phyloP scores from a whole-genome alignment of 2,329 filamentous ascomycete species.

The Emmonsia crescens region DNA sequence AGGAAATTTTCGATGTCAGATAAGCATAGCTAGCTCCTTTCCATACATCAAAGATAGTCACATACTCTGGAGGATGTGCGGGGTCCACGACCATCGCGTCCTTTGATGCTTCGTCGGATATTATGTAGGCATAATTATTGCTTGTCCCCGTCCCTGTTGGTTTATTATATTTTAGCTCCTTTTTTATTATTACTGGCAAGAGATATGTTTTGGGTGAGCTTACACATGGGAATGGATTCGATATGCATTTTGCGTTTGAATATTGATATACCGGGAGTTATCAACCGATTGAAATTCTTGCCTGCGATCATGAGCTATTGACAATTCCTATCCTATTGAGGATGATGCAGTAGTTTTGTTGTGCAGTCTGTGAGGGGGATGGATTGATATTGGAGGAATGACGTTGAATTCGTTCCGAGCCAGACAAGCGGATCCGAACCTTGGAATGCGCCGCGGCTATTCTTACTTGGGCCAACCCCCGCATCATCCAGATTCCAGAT shows the following conservation, averaged over 20 bases:
- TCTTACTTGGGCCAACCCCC: not conserved
- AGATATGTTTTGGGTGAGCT: slow-evolving; percentile 13
- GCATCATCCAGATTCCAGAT: not conserved
- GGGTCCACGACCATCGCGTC: slow-evolving; percentile 43
- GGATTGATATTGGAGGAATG: not conserved
- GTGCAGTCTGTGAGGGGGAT: not conserved
- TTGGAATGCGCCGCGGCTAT: not conserved
- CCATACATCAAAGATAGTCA: slow-evolving; percentile 3
- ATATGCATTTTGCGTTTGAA: slow-evolving; percentile 36
- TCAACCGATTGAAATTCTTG: slow-evolving; percentile 3
- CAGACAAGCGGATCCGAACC: not conserved
- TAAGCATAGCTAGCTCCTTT: not conserved
- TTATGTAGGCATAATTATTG: slow-evolving; percentile 45
- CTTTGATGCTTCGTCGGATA: slow-evolving; percentile 40
- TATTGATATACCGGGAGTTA: slow-evolving; percentile 7
- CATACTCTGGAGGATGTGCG: slow-evolving; percentile 41
- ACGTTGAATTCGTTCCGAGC: not conserved
- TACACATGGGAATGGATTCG: slow-evolving; percentile 45
- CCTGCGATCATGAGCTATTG: slow-evolving; percentile 8
- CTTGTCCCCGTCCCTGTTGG: slow-evolving; percentile 17
- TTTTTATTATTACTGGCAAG: not conserved
- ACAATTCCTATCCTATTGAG: not conserved
- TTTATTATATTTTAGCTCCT: slow-evolving; percentile 2
- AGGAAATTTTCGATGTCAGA: not conserved
- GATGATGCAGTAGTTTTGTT: not conserved